Percentiles rank a stretch among this genome's conserved stretches.
Conservation (phyloP, 2,329 filamentous ascomycete genomes). For the Hypoxylon sp. region DNA sequence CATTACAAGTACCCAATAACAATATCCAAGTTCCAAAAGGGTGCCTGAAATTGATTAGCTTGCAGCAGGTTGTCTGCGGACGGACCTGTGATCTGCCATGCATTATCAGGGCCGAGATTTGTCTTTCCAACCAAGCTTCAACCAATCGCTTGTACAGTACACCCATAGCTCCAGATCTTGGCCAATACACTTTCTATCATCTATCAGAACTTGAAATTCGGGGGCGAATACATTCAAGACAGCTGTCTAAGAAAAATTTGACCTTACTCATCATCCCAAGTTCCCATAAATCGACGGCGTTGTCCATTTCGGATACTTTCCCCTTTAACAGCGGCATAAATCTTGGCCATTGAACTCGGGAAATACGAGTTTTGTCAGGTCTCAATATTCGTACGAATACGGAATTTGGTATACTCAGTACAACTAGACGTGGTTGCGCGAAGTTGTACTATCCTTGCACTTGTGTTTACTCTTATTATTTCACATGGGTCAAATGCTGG, state of each 20-base stretch:
- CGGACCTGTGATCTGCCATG: conserved; percentile 44
- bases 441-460: conserved; percentile 29
- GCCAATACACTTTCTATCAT: conserved; percentile 30
- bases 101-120: conserved; percentile 46
- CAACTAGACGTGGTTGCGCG: conserved; percentile 27
- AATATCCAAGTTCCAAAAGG: conserved; percentile 5
- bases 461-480: conserved; percentile 10
- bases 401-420: conserved; percentile 21
- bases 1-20: conserved; percentile 23
- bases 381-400: conserved; percentile 25
- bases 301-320: conserved; percentile 8
- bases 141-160: conserved; percentile 32
- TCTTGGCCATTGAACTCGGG: conserved; percentile 4
- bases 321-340: background rate
- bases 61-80: conserved; percentile 40
- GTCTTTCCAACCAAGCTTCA: conserved; percentile 30
- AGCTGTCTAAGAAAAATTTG: conserved; percentile 29
- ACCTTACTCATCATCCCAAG: conserved; percentile 13
- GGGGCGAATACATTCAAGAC: conserved; percentile 41
- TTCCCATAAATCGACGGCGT: conserved; percentile 27
- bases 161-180: conserved; percentile 32
- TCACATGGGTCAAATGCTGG: conserved; percentile 1
- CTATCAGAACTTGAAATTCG: conserved; percentile 33
- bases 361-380: background rate
- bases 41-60: conserved; percentile 40